Evolutionary conservation across 768 basidiomycete genomes (phyloP).

Genomic region (Boletus pseudopeckii): DNA sequence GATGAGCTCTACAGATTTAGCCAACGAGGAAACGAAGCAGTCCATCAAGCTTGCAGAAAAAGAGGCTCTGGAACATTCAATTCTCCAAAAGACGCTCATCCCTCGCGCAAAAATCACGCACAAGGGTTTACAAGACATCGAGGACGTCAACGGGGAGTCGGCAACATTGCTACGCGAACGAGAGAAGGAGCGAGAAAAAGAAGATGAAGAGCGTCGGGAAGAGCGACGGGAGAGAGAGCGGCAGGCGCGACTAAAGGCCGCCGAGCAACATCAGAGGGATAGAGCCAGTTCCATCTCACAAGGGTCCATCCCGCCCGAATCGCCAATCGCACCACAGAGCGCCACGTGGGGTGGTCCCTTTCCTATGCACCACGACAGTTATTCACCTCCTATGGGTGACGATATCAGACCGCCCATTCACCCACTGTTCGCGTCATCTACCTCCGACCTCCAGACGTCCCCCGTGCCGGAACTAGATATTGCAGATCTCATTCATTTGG

Average conservation of each 20-base stretch:
- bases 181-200: conserved; percentile 58
- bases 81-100: conserved; percentile 64
- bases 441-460: conserved; percentile 38
- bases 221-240: conserved; percentile 68
- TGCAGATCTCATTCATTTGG: conserved; percentile 74
- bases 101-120: conserved; percentile 84
- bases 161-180: conserved; percentile 35
- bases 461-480: conserved; percentile 67
- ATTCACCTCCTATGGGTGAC: conserved; percentile 24
- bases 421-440: conserved; percentile 34
- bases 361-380: conserved; percentile 35
- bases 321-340: conserved; percentile 49
- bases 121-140: conserved; percentile 90
- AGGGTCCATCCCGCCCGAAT: conserved; percentile 70
- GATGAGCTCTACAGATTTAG: conserved; percentile 87
- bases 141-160: conserved; percentile 63
- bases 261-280: conserved; percentile 41
- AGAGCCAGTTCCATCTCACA: conserved; percentile 45
- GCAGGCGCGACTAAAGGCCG: conserved; percentile 54
- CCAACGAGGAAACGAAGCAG: conserved; percentile 81
- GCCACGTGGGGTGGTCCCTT: conserved; percentile 63
- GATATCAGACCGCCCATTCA: conserved; percentile 29
- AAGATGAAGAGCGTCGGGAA: conserved; percentile 61
- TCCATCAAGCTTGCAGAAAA: conserved; percentile 80
- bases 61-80: conserved; percentile 81